Conservation (phyloP, 1,284 basidiomycete species). For the Cutaneotrichosporon curvatum region DNA sequence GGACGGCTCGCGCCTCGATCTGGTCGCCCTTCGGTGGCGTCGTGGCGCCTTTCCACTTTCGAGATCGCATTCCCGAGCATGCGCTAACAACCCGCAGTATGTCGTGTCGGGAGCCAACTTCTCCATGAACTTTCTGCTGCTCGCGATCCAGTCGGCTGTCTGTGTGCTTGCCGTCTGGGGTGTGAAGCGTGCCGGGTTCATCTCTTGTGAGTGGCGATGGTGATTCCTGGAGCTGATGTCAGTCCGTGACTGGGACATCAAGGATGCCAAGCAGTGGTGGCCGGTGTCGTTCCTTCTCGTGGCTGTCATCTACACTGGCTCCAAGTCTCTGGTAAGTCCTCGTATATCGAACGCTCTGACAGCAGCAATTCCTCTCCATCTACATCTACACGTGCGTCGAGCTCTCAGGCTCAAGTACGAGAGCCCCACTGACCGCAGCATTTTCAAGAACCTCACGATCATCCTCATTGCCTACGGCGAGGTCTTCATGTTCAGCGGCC, state of each 20-base stretch:
- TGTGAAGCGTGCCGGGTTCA: slow-evolving; percentile 73
- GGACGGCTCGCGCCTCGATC: no score
- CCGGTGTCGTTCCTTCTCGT: slow-evolving; percentile 90
- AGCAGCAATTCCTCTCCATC: slow-evolving; percentile 83
- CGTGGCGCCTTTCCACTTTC: no score
- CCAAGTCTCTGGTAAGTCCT: slow-evolving; percentile 74
- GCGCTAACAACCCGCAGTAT: slow-evolving; percentile 64
- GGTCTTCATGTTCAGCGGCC: slow-evolving; percentile 91
- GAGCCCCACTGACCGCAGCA: slow-evolving; percentile 42
- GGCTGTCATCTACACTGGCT: slow-evolving; percentile 94
- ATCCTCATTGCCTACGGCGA: slow-evolving; percentile 98
- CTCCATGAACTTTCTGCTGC: slow-evolving; percentile 92
- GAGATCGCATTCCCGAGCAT: no score
- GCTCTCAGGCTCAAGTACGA: background rate
- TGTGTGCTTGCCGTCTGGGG: slow-evolving; percentile 68
- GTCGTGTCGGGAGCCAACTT: slow-evolving; percentile 91
- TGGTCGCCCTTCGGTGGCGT: no score
- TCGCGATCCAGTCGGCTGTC: slow-evolving; percentile 84
- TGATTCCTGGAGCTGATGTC: no score
- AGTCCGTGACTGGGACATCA: slow-evolving; percentile 71
- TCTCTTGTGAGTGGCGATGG: slow-evolving; percentile 58
- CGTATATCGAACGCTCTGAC: background rate
- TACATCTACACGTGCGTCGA: slow-evolving; percentile 69
- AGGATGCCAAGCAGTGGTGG: slow-evolving; percentile 88
- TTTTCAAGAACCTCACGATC: slow-evolving; percentile 99